Evolutionary conservation across 495 filamentous ascomycete genomes (phyloP), one percentile per base, ranked within the genome.

Genomic region (Mytilinidion resinicola): DNA sequence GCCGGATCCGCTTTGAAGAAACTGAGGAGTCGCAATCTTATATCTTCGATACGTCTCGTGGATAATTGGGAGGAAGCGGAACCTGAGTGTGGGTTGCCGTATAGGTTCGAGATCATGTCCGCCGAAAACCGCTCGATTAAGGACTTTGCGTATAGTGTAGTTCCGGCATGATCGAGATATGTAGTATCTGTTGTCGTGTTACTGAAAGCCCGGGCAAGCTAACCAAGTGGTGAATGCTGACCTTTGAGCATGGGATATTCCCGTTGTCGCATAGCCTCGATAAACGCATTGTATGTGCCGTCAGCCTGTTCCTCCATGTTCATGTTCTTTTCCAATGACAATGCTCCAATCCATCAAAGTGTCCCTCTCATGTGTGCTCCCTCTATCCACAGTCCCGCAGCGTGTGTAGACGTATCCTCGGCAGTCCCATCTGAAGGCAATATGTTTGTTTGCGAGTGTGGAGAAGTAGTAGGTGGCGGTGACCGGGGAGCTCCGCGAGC

Each of bases 121-220:
- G 71, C 67, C 9, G 85, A 82, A 71, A 91, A 95, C 9, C 76
- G 76, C 53, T 93, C 85, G 59, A 96, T 85, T 34, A 90, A 75
- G 33, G 89, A 92, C 66, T 86, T 91, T 21, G 89, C 73, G 69
- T 90, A 92, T 1, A 84, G 74, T 0, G 92, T 93, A 11, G 90
- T 90, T 19, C 89, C 91, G 1, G 91, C 92, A 84, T 97, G 91
- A 64, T 97, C 92, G 25, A 96, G 85, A 68, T 96, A 97, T 51
- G 86, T 80, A 8, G 82, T 80, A 55, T 79, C 89, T 93, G 60
- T 20, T 9, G n/a, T n/a, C 34, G 11, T 25, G n/a, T 47, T 33
- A 49, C 14, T 8, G 30, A 35, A 37, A n/a, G 17, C 21, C 12
- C 14, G 9, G 14, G 10, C 0, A 35, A 54, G 7, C 25, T n/a